phyloP scores from a whole-genome alignment of 129 eudicot genomes.

The Flaveria ramosissima region DNA sequence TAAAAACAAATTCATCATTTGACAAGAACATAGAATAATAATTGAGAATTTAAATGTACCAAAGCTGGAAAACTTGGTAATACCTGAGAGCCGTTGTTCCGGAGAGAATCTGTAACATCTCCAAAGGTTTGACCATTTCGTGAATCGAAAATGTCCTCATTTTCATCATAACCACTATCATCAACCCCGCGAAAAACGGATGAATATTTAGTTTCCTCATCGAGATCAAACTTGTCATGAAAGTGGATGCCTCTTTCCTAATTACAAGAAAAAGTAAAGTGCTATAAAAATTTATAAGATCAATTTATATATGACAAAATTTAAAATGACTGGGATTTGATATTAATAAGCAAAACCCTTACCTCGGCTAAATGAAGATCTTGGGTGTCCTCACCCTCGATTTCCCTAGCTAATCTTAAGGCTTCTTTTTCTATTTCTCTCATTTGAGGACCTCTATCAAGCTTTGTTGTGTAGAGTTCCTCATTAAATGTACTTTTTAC shows the following conservation, averaged over 20 bases:
- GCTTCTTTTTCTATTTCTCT: conserved; percentile 88
- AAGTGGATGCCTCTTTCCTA: conserved; percentile 87
- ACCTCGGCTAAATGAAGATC: conserved; percentile 99
- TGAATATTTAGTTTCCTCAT: conserved; percentile 88
- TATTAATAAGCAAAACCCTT: background rate
- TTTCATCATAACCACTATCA: conserved; percentile 86
- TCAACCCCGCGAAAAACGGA: conserved; percentile 74
- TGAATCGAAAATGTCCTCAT: conserved; percentile 66
- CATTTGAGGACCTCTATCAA: conserved; percentile 88
- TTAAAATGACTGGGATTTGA: background rate
- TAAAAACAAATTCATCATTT: background rate
- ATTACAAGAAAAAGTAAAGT: conserved; percentile 9
- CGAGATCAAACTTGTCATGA: conserved; percentile 62
- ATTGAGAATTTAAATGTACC: conserved; percentile 32
- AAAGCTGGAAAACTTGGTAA: conserved; percentile 40
- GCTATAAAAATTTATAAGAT: background rate
- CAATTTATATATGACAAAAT: background rate
- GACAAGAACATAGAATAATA: background rate
- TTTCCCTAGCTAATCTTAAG: conserved; percentile 87
- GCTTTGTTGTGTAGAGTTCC: conserved; percentile 93
- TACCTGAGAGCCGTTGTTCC: conserved; percentile 46
- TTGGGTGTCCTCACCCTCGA: conserved; percentile 86
- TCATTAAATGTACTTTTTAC: conserved; percentile 94
- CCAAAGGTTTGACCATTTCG: conserved; percentile 79
- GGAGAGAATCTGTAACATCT: conserved; percentile 48